These are phyloP conservation scores for Lasiosphaeriaceae sp. DNA, from an alignment of 495 filamentous ascomycete species.

Conservation along the genomic window DNA sequence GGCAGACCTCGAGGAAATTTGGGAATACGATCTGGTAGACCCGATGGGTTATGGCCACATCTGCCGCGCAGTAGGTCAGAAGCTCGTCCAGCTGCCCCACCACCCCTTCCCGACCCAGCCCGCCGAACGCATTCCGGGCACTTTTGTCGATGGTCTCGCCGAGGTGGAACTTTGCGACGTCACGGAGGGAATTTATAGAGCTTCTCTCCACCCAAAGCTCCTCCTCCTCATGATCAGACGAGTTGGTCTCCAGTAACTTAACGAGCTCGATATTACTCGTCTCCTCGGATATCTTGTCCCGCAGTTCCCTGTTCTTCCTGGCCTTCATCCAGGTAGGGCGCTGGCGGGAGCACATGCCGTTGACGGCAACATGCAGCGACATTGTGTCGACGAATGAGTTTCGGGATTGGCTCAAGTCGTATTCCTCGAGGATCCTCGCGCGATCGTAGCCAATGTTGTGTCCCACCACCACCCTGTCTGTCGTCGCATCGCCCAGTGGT, in stretches of 20 bases:
- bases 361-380: conserved; percentile 96
- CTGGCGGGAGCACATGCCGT: conserved; percentile 98
- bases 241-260: conserved; percentile 62
- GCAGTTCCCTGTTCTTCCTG: conserved; percentile 79
- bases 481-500: conserved; percentile 70
- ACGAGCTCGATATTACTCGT: conserved; percentile 67
- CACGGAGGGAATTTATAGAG: conserved; percentile 89
- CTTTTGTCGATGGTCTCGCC: conserved; percentile 88
- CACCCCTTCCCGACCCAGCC: conserved; percentile 68
- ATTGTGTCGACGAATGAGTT: conserved; percentile 96
- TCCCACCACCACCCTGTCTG: conserved; percentile 75
- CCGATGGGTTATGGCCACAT: conserved; percentile 86
- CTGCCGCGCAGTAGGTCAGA: conserved; percentile 91
- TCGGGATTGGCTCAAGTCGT: conserved; percentile 71
- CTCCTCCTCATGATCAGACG: conserved; percentile 75
- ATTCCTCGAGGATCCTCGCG: conserved; percentile 85
- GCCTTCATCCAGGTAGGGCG: conserved; percentile 95
- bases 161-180: conserved; percentile 96
- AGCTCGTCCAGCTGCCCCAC: conserved; percentile 69
- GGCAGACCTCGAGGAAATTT: conserved; percentile 79
- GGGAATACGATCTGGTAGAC: conserved; percentile 92
- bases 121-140: conserved; percentile 80
- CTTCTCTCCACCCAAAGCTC: conserved; percentile 94
- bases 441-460: conserved; percentile 97
- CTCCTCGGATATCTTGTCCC: conserved; percentile 74